Conservation (phyloP, 495 filamentous ascomycete species). For the Xylaria acuta region DNA sequence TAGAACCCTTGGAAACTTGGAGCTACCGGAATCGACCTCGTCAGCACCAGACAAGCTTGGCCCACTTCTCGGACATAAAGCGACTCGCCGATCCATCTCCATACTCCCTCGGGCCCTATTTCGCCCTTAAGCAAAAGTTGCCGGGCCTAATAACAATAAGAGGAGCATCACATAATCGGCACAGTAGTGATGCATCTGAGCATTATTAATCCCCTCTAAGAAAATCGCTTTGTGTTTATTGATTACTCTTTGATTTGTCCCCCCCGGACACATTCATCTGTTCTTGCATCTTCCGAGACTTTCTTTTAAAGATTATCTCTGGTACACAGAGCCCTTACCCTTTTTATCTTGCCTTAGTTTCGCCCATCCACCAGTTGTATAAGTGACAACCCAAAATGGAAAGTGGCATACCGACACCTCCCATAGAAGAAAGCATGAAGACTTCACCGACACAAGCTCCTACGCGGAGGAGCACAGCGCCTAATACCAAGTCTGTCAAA, state of each 20-base stretch:
- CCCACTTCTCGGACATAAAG: constrained; percentile 30
- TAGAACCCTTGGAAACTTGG: constrained; percentile 25
- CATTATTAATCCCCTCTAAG: constrained; percentile 28
- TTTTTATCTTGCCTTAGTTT: constrained; percentile 13
- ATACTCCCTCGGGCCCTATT: constrained; percentile 23
- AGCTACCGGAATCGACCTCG: constrained; percentile 25
- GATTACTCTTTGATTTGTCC: constrained; percentile 19
- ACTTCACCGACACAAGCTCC: constrained; percentile 29
- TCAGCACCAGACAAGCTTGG: constrained; percentile 18
- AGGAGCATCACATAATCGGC: constrained; percentile 30
- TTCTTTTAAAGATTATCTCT: constrained; percentile 10
- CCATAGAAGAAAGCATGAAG: constrained; percentile 51
- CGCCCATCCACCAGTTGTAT: constrained; percentile 15
- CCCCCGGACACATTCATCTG: constrained; percentile 2
- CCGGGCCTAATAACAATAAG: constrained; percentile 28
- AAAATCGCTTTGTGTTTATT: constrained; percentile 19
- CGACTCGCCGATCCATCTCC: constrained; percentile 25
- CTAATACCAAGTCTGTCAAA: constrained; percentile 41
- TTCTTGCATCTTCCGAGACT: constrained; percentile 1
- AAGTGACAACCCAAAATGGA: constrained; percentile 47
- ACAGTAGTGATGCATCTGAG: constrained; percentile 15
- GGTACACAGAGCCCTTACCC: constrained; percentile 12
- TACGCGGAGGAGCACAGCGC: constrained; percentile 32
- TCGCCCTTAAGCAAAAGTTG: constrained; percentile 24
- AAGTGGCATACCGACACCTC: constrained; percentile 52